Base-by-base conservation (phyloP, 257 asterid genomes). In the Vinca minor region DNA sequence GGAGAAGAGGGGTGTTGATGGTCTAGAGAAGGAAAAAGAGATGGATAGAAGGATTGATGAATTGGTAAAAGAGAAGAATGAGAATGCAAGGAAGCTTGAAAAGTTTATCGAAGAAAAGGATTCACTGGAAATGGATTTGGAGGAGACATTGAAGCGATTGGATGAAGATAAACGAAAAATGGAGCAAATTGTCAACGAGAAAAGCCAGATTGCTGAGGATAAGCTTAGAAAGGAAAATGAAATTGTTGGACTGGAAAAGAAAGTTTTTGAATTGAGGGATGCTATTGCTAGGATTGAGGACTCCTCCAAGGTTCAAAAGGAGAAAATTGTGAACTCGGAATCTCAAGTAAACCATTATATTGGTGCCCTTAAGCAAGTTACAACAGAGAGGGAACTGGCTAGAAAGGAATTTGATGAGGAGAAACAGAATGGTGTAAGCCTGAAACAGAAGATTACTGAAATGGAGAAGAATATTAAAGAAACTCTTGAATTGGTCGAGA, bases 1-100 rank as follows among this genome's bases (percentile, higher is more conserved):
- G 77, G 97, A 91, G 85, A 78, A 67, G 75, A 84, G 69, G 71
- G 69, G 76, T 42, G 46, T 38, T 34, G 85, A 75, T 17, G 77
- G 82, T 15, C 80, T 55, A 69, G 83, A 74, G 82, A 87, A 67
- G 77, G 84, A 76, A 66, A 77, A 52, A 65, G 87, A 74, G 63
- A 76, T 81, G 91, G 71, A 36, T 54, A 74, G 63, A 68, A 72
- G 75, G 76, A 76, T 85, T 50, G 69, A 59, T 66, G 79, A 67
- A 18, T 63, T 87, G 68, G 69, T 77, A 53, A 71, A 54, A 28
- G 95, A 76, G 74, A 78, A 48, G 64, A 76, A 71, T 63, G 71
- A 63, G 78, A 67, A 44, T 66, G 84, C 77, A 74, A 72, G 66
- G 73, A 74, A 41, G 54, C 42, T 81, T 63, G 76, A 65, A 38